Evolutionary conservation across 1,139 yeast species (phyloP).

Genomic region (Maudiozyma humilis): DNA sequence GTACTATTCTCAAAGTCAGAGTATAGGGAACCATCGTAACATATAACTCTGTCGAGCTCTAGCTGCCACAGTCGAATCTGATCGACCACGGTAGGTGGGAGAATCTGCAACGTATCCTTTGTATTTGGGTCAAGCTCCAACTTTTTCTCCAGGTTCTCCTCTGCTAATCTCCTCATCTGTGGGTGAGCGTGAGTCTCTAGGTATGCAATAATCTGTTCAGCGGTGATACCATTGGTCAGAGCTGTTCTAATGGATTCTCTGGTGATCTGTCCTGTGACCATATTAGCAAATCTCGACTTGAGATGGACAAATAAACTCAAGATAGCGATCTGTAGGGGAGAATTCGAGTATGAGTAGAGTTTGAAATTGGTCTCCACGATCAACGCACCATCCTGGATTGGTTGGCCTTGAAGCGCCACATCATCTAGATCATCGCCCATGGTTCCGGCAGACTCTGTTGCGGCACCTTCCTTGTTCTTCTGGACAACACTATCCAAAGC

Average conservation of each 20-base stretch:
- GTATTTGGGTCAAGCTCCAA: constrained; percentile 52
- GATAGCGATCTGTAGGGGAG: constrained; percentile 92
- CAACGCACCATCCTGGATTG: constrained; percentile 49
- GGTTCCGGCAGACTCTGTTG: constrained; percentile 24
- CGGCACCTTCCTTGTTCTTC: constrained; percentile 25
- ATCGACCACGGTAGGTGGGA: constrained; percentile 94
- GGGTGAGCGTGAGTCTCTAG: constrained; percentile 91
- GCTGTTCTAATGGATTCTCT: constrained; percentile 88
- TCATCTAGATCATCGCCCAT: constrained; percentile 29
- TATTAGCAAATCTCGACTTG: constrained; percentile 75
- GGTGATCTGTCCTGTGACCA: constrained; percentile 90
- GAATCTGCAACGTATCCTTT: constrained; percentile 52
- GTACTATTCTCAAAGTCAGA: constrained; percentile 72
- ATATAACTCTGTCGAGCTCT: constrained; percentile 84
- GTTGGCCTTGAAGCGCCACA: constrained; percentile 18
- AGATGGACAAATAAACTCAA: constrained; percentile 79
- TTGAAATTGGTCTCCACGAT: constrained; percentile 92
- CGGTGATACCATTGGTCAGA: constrained; percentile 78
- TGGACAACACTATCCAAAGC: constrained; percentile 57
- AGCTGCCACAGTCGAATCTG: constrained; percentile 94
- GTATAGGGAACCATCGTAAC: constrained; percentile 81
- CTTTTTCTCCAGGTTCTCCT: constrained; percentile 57
- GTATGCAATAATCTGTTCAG: constrained; percentile 87
- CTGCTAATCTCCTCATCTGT: constrained; percentile 71
- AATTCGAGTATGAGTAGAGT: constrained; percentile 85